A percentile compares a stretch with the other conserved stretches of the same genome.
Conservation (phyloP, 1,284 basidiomycete species). For the Austropuccinia psidii region DNA sequence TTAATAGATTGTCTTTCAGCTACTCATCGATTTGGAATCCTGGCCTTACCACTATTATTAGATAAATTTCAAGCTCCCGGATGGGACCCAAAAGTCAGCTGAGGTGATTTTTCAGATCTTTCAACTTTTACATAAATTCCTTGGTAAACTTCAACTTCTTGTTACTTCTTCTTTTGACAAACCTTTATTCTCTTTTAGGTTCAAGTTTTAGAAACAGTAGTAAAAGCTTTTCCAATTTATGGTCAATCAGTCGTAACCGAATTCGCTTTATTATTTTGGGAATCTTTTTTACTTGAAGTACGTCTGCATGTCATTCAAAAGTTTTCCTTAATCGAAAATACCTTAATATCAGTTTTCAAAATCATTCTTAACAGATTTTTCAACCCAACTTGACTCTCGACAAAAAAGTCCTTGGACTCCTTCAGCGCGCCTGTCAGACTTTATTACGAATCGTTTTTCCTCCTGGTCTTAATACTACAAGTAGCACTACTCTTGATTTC, state of each 20-base stretch:
- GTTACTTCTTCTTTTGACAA: not conserved
- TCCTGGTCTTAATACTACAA: conserved; percentile 41
- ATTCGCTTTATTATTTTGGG: conserved; percentile 71
- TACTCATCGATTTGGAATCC: conserved; percentile 70
- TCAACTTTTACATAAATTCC: not conserved
- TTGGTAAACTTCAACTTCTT: not conserved
- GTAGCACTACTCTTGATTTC: conserved; percentile 50
- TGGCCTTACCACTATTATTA: conserved; percentile 78
- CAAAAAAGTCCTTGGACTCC: conserved; percentile 60
- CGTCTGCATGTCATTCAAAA: conserved; percentile 29
- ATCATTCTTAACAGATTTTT: conserved; percentile 59
- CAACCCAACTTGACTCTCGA: conserved; percentile 63
- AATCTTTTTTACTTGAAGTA: conserved; percentile 76
- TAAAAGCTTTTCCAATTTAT: conserved; percentile 64
- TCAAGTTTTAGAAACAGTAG: conserved; percentile 14
- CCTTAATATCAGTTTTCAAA: not conserved
- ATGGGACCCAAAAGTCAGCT: conserved; percentile 60
- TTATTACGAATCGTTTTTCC: conserved; percentile 67
- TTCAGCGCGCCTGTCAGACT: conserved; percentile 61
- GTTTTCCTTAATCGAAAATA: not conserved
- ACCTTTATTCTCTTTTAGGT: not conserved
- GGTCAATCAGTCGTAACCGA: conserved; percentile 59
- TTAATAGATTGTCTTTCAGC: conserved; percentile 66
- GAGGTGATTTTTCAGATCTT: not conserved
- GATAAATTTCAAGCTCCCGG: conserved; percentile 85